Evolutionary conservation across 2,329 filamentous ascomycete genomes (phyloP), one percentile per base, ranked within the genome.

Genomic region (Fusarium begoniae): DNA sequence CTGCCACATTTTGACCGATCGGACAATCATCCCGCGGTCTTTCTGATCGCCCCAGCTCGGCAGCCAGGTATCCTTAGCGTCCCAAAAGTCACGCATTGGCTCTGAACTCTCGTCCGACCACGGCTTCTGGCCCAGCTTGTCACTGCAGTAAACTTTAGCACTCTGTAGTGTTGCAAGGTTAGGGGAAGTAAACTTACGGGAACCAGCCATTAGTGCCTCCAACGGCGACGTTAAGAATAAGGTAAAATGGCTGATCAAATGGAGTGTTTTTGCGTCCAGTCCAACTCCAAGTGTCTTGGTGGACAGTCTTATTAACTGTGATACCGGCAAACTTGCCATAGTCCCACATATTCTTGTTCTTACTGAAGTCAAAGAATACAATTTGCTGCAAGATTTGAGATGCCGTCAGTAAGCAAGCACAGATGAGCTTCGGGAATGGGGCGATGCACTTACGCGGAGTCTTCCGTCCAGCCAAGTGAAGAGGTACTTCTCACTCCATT

Each of bases 401-500:
- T 44, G 14, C 22, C 4, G 41, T 76, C 12, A 76, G 63, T 40
- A 24, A 35, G 32, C 5, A 2, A 3, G 32, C 32, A 35, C 14
- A 1, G 2, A 15, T 7, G 32, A 35, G 32, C 14, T 44, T 17
- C 20, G 3, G 22, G 7, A 66, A 13, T 67, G 58, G 45, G 5
- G 12, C 12, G 24, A 10, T 44, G 41, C 41, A 64, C 82, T 73
- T 66, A 83, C 80, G 63, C 82, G 78, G 14, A 85, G 80, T 8
- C 83, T 81, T 58, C 80, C 82, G 70, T 88, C 85, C 22, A 88
- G 79, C 75, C 85, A 88, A 8, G 85, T 86, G 78, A 85, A 88
- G n/a, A 88, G 79, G 77, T 87, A 87, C 51, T 87, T 84, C 67
- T 85, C 81, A 24, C 80, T 82, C 87, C 87, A 88, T 72, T 88